Evolutionary conservation across 176 grass and related monocot species (phyloP), one percentile per base, ranked within the genome.

Genomic region (Poa pratensis): DNA sequence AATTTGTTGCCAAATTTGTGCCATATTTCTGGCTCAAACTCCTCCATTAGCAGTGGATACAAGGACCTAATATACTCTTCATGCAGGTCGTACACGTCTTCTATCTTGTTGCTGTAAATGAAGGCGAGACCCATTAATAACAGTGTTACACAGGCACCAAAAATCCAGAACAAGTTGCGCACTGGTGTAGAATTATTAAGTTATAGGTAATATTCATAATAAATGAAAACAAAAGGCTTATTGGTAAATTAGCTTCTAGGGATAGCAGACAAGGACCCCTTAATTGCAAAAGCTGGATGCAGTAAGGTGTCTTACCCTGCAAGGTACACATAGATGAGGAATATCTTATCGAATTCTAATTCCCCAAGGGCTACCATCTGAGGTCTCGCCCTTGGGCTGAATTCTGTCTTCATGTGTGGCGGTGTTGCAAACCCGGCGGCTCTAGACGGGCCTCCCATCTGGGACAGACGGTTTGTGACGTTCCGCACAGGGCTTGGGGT

Each of bases 21-120:
- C 84, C 80, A 97, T 16, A 97, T 88, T 48, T 75, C 35, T 20
- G 50, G 58, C 60, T 97, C 94, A 13, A 90, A 97, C 19, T 16
- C 20, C 28, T 45, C 40, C 89, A 97, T 92, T 5, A 69, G 27
- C n/a, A 88, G 58, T 10, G 24, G 72, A 16, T 86, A 75, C 16
- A 94, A 34, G 46, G 60, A 18, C 40, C 67, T 67, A 65, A 89
- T 82, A 49, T 90, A 92, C 3, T 80, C 75, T 39, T 88, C 73
- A 3, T 51, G 30, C n/a, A 88, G 20, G 7, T 16, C 45, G 1
- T 16, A n/a, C 24, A 59, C 71, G 20, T 91, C 79, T 65, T 97
- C 91, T 71, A 94, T 77, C 64, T 85, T 94, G 9, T 87, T 45
- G 39, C 94, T 97, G 50, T 28, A 84, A 72, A 85, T 37, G 34